Percentiles rank a stretch among this genome's conserved stretches.
Conservation (phyloP, 305 asterid species). For the Plantago rigida region DNA sequence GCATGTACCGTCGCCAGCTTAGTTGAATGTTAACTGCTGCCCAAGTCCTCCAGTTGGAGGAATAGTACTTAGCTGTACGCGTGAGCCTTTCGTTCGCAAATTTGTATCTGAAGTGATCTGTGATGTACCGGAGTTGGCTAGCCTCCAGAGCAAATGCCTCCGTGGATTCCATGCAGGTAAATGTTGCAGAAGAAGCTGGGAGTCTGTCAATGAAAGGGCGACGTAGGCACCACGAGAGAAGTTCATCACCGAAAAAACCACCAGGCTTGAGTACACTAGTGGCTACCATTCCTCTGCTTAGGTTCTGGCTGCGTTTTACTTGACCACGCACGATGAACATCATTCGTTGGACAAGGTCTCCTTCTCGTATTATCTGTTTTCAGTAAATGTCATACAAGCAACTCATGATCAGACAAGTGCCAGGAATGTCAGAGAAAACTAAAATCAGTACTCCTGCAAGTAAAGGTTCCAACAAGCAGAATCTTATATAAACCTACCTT, state of each 20-base stretch:
- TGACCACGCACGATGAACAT: slow-evolving; percentile 73
- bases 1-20: slow-evolving; percentile 63
- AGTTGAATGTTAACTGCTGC: slow-evolving; percentile 85
- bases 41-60: slow-evolving; percentile 97
- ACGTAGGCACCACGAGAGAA: slow-evolving; percentile 89
- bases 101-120: slow-evolving; percentile 85
- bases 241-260: slow-evolving; percentile 86
- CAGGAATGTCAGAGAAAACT: too few relatives aligned
- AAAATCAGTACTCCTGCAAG: too few relatives aligned
- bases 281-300: slow-evolving; percentile 68
- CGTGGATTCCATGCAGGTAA: slow-evolving; percentile 57
- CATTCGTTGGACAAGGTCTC: slow-evolving; percentile 68
- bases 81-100: slow-evolving; percentile 76
- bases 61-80: slow-evolving; percentile 66
- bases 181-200: slow-evolving; percentile 88
- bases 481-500: slow-evolving; percentile 38
- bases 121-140: slow-evolving; percentile 55
- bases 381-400: neutral
- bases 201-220: slow-evolving; percentile 75
- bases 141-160: slow-evolving; percentile 77
- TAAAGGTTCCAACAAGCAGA: too few relatives aligned
- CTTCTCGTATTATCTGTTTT: slow-evolving; percentile 71
- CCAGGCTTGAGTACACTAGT: slow-evolving; percentile 68
- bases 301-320: slow-evolving; percentile 68
- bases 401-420: too few relatives aligned